Conservation (phyloP, 495 filamentous ascomycete genomes). For the Apiosordaria backusii region DNA sequence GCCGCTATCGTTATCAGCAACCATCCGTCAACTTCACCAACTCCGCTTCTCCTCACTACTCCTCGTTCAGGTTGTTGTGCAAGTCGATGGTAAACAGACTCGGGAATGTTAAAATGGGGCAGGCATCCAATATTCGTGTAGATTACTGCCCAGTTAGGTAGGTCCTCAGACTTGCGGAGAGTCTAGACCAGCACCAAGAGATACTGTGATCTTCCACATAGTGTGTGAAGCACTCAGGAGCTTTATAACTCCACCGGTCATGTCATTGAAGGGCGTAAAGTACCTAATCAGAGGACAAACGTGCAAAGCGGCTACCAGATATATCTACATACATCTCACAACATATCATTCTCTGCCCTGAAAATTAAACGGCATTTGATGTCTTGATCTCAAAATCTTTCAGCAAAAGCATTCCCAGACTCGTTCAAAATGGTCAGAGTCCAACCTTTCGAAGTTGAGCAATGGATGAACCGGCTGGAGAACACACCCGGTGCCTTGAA, state of each 20-base stretch:
- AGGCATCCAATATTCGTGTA: not conserved
- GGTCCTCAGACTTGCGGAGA: not conserved
- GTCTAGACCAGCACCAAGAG: no score
- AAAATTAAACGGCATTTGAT: not conserved
- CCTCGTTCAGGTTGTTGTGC: not conserved
- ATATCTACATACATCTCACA: not conserved
- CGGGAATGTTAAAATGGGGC: not conserved
- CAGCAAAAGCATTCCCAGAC: not conserved
- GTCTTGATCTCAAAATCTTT: not conserved
- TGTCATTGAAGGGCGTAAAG: constrained; percentile 3
- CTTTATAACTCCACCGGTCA: not conserved
- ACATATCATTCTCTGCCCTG: not conserved
- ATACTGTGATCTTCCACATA: not conserved
- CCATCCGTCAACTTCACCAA: not conserved
- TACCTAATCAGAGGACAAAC: not conserved
- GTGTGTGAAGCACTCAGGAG: not conserved
- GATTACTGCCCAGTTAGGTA: not conserved
- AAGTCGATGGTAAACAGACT: not conserved
- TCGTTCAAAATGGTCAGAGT: constrained; percentile 61
- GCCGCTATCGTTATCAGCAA: not conserved
- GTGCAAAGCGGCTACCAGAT: not conserved
- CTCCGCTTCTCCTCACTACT: not conserved
- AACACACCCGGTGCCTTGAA: constrained; percentile 67
- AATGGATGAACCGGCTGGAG: constrained; percentile 93
- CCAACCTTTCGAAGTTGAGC: constrained; percentile 71